These are phyloP conservation scores for Hemisphaericaspora xylofermentans DNA, from an alignment of 1,139 yeast genomes.

Conservation along the genomic window DNA sequence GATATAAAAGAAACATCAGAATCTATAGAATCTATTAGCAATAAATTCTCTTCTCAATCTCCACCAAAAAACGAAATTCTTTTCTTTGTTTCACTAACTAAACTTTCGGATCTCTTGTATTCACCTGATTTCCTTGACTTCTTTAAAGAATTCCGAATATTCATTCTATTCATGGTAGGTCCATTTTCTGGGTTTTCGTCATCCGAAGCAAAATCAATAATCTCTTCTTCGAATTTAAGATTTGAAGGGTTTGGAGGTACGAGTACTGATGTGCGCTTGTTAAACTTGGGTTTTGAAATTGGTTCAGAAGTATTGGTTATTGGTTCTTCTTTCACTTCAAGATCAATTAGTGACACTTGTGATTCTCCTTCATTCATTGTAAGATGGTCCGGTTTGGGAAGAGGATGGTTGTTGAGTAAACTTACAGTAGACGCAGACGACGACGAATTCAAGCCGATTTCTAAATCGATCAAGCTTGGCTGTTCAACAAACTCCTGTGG, in stretches of 20 bases:
- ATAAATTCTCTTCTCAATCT: no score
- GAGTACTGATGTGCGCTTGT: no score
- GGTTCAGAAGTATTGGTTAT: slow-evolving; percentile 7
- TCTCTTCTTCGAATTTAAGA: slow-evolving; percentile 43
- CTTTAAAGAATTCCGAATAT: slow-evolving; percentile 42
- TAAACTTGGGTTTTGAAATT: slow-evolving; percentile 35
- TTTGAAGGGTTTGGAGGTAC: slow-evolving; percentile 35
- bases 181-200: slow-evolving; percentile 44
- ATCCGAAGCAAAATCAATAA: slow-evolving; percentile 49
- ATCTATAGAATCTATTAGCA: neutral
- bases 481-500: slow-evolving; percentile 13
- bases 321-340: slow-evolving; percentile 26
- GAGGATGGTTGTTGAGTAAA: slow-evolving; percentile 5
- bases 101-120: slow-evolving; percentile 34
- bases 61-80: slow-evolving; percentile 34
- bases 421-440: slow-evolving; percentile 23
- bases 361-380: slow-evolving; percentile 14
- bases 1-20: neutral
- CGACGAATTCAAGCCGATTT: slow-evolving; percentile 37
- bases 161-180: slow-evolving; percentile 41
- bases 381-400: slow-evolving; percentile 10
- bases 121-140: slow-evolving; percentile 35
- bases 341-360: slow-evolving; percentile 34
- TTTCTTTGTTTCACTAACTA: slow-evolving; percentile 26
- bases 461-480: slow-evolving; percentile 39